Base-by-base conservation (phyloP, 129 eudicot genomes). In the Tanacetum coccineum region DNA sequence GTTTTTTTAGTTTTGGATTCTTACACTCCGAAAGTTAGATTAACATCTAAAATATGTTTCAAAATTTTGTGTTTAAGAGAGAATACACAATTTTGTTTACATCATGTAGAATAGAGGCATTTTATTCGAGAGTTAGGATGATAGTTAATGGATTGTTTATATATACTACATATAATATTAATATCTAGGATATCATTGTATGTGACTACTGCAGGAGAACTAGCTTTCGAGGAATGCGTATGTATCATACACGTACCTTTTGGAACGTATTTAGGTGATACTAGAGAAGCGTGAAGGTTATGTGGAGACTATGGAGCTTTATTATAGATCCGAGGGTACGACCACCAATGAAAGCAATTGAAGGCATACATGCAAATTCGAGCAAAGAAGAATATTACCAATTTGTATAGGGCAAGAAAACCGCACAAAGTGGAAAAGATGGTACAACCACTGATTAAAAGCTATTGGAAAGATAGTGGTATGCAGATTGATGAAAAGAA, bases 201-300 rank as follows among this genome's bases (percentile, higher is more conserved):
- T 36, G 25, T 13, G 36, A 25, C 4, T 22, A 13, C 4, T 57
- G 40, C 42, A 22, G 62, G 39, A 21, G 14, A 21, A 21, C 13
- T 30, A 25, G 62, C 40, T n/a, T 57, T 22, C 3, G 3, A 57
- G 62, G 42, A 57, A 57, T 22, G 62, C 62, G n/a, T n/a, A n/a
- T 0, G 4, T 21, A 3, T 57, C 62, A 25, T n/a, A n/a, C 36
- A 13, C 62, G 7, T 10, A 21, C 39, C 62, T 21, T 22, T 21
- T 57, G 62, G 36, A 30, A 57, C 13, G n/a, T n/a, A n/a, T 11
- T 57, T 57, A 4, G 62, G 39, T 8, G 15, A 57, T 20, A 1
- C 39, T 57, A 57, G 62, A 57, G 15, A n/a, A 14, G 26, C 6
- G 62, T 22, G 32, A 57, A 57, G 13, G 59, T 22, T 54, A 57